Percentiles rank a stretch among this genome's conserved stretches.
These are phyloP conservation scores for Spiraea crenata DNA, from an alignment of 331 rosid genomes.

Conservation along the genomic window DNA sequence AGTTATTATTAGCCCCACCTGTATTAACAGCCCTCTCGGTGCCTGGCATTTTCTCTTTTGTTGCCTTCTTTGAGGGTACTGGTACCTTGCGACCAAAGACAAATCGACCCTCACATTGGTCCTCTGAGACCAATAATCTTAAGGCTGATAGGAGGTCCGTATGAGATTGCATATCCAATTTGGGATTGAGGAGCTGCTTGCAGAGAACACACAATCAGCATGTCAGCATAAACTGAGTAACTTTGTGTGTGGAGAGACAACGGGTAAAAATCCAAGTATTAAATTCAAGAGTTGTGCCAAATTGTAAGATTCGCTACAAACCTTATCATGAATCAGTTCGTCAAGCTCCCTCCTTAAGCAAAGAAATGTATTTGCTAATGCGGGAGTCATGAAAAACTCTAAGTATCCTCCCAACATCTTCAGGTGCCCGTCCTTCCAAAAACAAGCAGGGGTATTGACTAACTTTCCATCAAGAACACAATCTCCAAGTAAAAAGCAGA, in stretches of 20 bases:
- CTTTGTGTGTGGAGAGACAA: not conserved
- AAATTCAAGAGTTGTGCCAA: not conserved
- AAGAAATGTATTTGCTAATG: conserved; percentile 64
- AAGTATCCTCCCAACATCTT: conserved; percentile 60
- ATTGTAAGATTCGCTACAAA: conserved; percentile 25
- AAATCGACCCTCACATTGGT: conserved; percentile 75
- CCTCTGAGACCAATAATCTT: conserved; percentile 82
- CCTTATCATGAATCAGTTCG: conserved; percentile 74
- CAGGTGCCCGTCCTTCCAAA: conserved; percentile 53
- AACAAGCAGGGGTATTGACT: conserved; percentile 14
- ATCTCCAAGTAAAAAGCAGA: conserved; percentile 6
- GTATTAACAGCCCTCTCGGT: conserved; percentile 25
- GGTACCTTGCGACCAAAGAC: conserved; percentile 57
- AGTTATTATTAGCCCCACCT: conserved; percentile 42
- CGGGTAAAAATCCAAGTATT: not conserved
- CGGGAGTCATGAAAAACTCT: conserved; percentile 83
- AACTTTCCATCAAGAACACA: conserved; percentile 3
- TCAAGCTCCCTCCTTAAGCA: conserved; percentile 69
- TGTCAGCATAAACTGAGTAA: conserved; percentile 10
- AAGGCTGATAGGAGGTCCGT: conserved; percentile 68
- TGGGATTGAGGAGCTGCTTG: conserved; percentile 81
- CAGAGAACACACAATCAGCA: not conserved
- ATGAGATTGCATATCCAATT: conserved; percentile 49
- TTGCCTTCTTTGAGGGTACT: conserved; percentile 44
- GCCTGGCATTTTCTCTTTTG: conserved; percentile 22